Percentiles rank a stretch among this genome's conserved stretches.
These are phyloP conservation scores for Tricholoma sp. DNA, from an alignment of 768 basidiomycete genomes.

Conservation along the genomic window DNA sequence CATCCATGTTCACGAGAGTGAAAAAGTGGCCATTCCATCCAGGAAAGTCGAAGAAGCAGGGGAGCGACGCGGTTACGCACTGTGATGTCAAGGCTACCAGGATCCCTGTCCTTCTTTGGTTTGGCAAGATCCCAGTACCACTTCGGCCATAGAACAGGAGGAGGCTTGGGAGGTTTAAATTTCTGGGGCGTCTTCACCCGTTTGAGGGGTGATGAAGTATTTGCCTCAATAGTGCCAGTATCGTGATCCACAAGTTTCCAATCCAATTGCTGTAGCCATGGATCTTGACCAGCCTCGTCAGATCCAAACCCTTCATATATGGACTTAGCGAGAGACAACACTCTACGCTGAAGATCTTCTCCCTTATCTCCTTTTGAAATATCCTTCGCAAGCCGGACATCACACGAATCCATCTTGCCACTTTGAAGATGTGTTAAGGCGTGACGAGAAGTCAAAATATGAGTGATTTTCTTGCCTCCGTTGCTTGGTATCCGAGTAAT, in stretches of 20 bases:
- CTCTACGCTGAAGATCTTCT: constrained; percentile 23
- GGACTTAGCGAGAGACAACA: constrained; percentile 38
- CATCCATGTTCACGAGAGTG: constrained; percentile 87
- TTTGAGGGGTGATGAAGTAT: constrained; percentile 7
- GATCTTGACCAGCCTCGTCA: constrained; percentile 30
- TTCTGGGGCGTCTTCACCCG: constrained; percentile 26
- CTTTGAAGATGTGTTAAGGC: constrained; percentile 39
- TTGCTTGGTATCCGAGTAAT: constrained; percentile 39
- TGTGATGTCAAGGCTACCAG: constrained; percentile 80
- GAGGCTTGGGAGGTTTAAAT: constrained; percentile 33
- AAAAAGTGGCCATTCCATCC: constrained; percentile 83
- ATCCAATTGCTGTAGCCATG: constrained; percentile 62
- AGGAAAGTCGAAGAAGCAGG: constrained; percentile 78
- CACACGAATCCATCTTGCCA: constrained; percentile 35
- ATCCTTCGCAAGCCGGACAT: constrained; percentile 39
- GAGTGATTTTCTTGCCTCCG: constrained; percentile 35
- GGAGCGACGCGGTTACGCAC: constrained; percentile 80
- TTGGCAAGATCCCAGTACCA: constrained; percentile 93
- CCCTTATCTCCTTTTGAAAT: constrained; percentile 41
- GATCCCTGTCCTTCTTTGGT: constrained; percentile 60
- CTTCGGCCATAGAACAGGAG: constrained; percentile 77
- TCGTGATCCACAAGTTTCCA: constrained; percentile 43
- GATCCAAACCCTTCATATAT: constrained; percentile 21
- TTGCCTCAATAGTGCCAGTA: not conserved
- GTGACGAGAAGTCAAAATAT: constrained; percentile 42